A percentile compares a stretch with the other conserved stretches of the same genome.
Evolutionary conservation across 345 rosid species (phyloP).

Genomic region (Theobroma cacao): DNA sequence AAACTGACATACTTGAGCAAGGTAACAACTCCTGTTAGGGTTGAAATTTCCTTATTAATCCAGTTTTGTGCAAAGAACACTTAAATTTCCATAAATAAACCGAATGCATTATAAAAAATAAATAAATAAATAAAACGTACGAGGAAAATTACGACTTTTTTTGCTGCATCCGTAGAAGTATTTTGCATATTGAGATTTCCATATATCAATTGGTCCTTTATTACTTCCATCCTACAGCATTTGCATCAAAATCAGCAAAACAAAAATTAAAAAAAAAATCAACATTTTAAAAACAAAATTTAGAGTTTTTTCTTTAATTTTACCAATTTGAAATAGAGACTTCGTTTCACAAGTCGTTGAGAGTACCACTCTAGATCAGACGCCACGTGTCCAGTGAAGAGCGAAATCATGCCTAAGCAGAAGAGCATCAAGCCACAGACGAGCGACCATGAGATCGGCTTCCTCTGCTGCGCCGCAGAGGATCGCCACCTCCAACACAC

Average conservation of each 20-base stretch:
- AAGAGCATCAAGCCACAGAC: conserved; percentile 88
- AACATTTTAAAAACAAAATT: background rate
- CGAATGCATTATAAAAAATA: background rate
- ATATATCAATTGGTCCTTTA: conserved; percentile 65
- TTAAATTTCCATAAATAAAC: background rate
- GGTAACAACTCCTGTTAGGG: background rate
- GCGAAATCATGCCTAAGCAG: conserved; percentile 81
- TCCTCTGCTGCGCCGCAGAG: conserved; percentile 36
- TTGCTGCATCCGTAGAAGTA: conserved; percentile 78
- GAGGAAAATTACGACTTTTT: conserved; percentile 58
- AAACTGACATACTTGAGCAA: background rate
- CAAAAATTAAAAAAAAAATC: background rate
- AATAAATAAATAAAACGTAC: conserved; percentile 42
- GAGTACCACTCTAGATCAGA: conserved; percentile 98
- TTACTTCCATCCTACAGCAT: conserved; percentile 49
- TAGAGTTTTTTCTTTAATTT: background rate
- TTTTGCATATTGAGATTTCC: conserved; percentile 75
- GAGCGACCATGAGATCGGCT: conserved; percentile 56
- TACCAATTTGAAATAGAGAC: conserved; percentile 60
- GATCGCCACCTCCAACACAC: conserved; percentile 51
- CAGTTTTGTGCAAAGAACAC: background rate
- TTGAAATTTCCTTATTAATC: background rate
- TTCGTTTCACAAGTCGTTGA: conserved; percentile 62
- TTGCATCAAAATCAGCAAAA: background rate
- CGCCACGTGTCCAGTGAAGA: conserved; percentile 88